These are phyloP conservation scores for Pseudonectria buxi DNA, from an alignment of 2,329 filamentous ascomycete genomes.

Conservation along the genomic window DNA sequence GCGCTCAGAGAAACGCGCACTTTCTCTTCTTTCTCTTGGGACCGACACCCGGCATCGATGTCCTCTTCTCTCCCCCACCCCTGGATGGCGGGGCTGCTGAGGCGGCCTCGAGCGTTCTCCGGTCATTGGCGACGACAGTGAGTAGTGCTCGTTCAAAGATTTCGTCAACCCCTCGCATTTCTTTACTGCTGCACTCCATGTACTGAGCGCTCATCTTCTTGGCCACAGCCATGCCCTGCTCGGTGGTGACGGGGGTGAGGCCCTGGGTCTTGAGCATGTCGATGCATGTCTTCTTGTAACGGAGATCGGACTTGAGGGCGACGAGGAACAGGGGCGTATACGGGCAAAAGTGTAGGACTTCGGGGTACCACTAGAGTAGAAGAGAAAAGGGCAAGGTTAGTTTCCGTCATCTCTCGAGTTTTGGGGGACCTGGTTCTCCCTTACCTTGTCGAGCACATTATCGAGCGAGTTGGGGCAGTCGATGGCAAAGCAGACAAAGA, in stretches of 20 bases:
- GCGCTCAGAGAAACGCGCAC: conserved; percentile 66
- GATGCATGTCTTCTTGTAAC: conserved; percentile 92
- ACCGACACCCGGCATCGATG: conserved; percentile 37
- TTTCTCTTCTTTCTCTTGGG: conserved; percentile 76
- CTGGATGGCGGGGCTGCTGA: conserved; percentile 33
- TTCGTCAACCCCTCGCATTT: conserved; percentile 92
- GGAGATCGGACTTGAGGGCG: conserved; percentile 93
- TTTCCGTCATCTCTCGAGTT: not conserved
- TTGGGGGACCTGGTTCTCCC: conserved; percentile 17
- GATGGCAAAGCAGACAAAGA: conserved; percentile 98
- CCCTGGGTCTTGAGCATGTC: conserved; percentile 98
- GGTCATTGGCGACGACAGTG: conserved; percentile 77
- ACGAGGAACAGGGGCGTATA: conserved; percentile 94
- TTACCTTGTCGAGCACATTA: conserved; percentile 98
- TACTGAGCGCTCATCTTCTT: conserved; percentile 92
- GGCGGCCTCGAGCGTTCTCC: conserved; percentile 52
- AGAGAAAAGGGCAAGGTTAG: conserved; percentile 3
- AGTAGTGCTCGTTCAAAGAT: conserved; percentile 91
- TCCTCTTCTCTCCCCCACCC: conserved; percentile 26
- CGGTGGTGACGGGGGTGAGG: conserved; percentile 84
- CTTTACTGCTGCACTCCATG: conserved; percentile 98
- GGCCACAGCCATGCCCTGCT: conserved; percentile 83
- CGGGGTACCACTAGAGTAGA: conserved; percentile 93
- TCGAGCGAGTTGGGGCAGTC: conserved; percentile 97
- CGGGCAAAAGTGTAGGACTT: conserved; percentile 97